Evolutionary conservation across 805 yeast genomes (phyloP).

Genomic region (Ogataea ramenticola): DNA sequence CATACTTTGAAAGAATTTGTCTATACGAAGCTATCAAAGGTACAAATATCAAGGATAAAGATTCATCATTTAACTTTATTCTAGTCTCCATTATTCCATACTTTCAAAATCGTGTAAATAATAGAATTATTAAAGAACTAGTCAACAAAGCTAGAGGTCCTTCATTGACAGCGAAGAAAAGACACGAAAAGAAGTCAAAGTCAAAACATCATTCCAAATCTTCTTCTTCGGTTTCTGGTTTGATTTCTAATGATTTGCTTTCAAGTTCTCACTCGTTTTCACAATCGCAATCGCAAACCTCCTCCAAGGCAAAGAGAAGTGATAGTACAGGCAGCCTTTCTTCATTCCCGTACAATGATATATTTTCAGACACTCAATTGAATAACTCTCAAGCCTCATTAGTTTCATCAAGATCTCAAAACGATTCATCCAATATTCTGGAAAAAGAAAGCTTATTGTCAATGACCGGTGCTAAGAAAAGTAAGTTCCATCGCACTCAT

Average conservation of each 20-base stretch:
- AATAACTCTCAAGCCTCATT: neutral
- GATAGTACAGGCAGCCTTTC: neutral
- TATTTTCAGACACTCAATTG: neutral
- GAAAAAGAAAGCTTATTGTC: neutral
- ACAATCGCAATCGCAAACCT: neutral
- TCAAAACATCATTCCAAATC: neutral
- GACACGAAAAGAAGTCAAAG: neutral
- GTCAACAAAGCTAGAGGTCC: constrained; percentile 24
- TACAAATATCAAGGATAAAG: constrained; percentile 15
- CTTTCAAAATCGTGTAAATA: constrained; percentile 17
- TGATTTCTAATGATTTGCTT: neutral
- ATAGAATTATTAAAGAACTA: constrained; percentile 18
- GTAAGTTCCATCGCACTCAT: neutral
- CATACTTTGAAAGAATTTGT: constrained; percentile 23
- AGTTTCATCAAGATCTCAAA: neutral
- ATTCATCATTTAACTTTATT: constrained; percentile 22
- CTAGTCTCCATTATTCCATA: constrained; percentile 22
- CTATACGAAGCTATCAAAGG: constrained; percentile 27
- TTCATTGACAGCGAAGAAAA: constrained; percentile 7
- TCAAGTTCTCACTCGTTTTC: neutral
- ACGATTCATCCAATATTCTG: neutral
- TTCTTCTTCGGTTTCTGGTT: neutral
- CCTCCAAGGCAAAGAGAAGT: neutral
- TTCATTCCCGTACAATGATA: neutral
- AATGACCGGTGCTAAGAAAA: too few relatives aligned